Conservation (phyloP, 352 stramenopile genomes). For the Phytophthora kernoviae region DNA sequence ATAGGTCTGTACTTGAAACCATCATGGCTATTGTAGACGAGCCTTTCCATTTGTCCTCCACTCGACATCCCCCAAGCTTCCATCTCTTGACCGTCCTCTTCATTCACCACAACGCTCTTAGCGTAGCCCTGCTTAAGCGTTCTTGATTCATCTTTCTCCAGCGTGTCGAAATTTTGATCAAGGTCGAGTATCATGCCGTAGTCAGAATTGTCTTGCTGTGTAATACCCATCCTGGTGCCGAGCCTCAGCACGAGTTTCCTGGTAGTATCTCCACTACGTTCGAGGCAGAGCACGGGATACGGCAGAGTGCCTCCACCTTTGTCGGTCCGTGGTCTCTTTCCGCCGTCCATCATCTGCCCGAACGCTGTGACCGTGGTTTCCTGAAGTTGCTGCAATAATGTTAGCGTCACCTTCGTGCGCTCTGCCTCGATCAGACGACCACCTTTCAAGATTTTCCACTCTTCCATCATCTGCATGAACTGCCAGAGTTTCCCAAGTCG, state of each 20-base stretch:
- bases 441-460: constrained; percentile 77
- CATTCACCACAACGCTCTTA: constrained; percentile 34
- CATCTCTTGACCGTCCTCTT: constrained; percentile 14
- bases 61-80: constrained; percentile 48
- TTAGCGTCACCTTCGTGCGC: constrained; percentile 47
- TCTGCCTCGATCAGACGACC: constrained; percentile 71
- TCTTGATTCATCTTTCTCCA: constrained; percentile 20
- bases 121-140: constrained; percentile 42
- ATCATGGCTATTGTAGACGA: constrained; percentile 32
- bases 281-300: constrained; percentile 64
- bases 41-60: constrained; percentile 41
- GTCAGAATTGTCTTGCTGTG: constrained; percentile 55
- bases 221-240: constrained; percentile 48
- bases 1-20: constrained; percentile 51
- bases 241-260: constrained; percentile 57
- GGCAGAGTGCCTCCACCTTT: constrained; percentile 41
- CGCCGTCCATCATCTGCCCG: constrained; percentile 44
- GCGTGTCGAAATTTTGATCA: constrained; percentile 46
- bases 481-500: constrained; percentile 78
- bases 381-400: constrained; percentile 59
- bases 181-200: constrained; percentile 73
- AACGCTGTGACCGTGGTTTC: constrained; percentile 56
- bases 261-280: constrained; percentile 14
- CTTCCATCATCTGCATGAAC: constrained; percentile 71
- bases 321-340: constrained; percentile 18